Evolutionary conservation across 1,139 yeast species (phyloP).

Genomic region (Kodamaea ohmeri): DNA sequence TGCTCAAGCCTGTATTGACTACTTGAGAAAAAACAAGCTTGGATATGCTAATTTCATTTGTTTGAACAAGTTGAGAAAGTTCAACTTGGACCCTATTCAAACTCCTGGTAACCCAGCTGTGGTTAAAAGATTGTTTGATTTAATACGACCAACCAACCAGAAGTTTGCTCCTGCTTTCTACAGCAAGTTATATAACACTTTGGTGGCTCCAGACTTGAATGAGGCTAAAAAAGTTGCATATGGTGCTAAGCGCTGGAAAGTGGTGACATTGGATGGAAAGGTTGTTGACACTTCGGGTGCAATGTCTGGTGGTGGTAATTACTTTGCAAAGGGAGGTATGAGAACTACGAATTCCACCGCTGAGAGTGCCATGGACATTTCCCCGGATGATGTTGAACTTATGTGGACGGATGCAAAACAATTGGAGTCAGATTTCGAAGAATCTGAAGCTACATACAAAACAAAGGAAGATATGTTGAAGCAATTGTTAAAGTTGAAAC

Average conservation of each 20-base stretch:
- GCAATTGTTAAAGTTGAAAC: slow-evolving; percentile 60
- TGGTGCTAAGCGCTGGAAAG: slow-evolving; percentile 77
- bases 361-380: slow-evolving; percentile 23
- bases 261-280: slow-evolving; percentile 90
- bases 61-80: slow-evolving; percentile 67
- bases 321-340: slow-evolving; percentile 66
- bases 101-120: slow-evolving; percentile 68
- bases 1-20: slow-evolving; percentile 89
- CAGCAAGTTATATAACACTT: slow-evolving; percentile 79
- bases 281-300: slow-evolving; percentile 95
- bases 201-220: slow-evolving; percentile 74
- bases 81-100: slow-evolving; percentile 55
- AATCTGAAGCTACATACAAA: slow-evolving; percentile 50
- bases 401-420: slow-evolving; percentile 53
- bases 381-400: slow-evolving; percentile 59
- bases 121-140: slow-evolving; percentile 81
- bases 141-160: slow-evolving; percentile 63
- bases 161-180: slow-evolving; percentile 86
- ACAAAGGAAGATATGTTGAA: slow-evolving; percentile 61
- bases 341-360: slow-evolving; percentile 30
- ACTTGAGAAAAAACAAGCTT: slow-evolving; percentile 74
- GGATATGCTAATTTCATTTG: slow-evolving; percentile 91
- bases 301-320: slow-evolving; percentile 93
- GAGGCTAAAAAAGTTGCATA: slow-evolving; percentile 90
- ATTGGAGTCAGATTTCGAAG: slow-evolving; percentile 56